Percentiles rank a stretch among this genome's conserved stretches.
These are phyloP conservation scores for Fusarium brevicatenulatum DNA, from an alignment of 2,329 filamentous ascomycete genomes.

Conservation along the genomic window DNA sequence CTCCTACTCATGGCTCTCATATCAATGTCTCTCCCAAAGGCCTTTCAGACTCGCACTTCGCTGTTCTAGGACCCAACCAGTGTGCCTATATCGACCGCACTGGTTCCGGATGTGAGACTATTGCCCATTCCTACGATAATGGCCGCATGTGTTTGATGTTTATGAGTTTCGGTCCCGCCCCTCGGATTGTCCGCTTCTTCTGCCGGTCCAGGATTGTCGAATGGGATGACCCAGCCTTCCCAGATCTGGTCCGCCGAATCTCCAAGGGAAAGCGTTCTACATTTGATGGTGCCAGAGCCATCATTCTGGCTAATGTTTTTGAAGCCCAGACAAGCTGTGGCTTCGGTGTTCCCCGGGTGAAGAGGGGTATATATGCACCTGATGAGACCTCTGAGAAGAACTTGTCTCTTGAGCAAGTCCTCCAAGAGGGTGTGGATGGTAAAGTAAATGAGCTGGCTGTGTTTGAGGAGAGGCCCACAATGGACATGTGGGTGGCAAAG, in stretches of 20 bases:
- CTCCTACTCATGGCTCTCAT: slow-evolving; percentile 73
- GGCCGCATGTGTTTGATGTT: slow-evolving; percentile 80
- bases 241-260: slow-evolving; percentile 57
- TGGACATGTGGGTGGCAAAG: slow-evolving; percentile 62
- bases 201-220: slow-evolving; percentile 69
- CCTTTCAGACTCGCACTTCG: slow-evolving; percentile 69
- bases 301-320: slow-evolving; percentile 70
- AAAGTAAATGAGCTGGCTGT: slow-evolving; percentile 52
- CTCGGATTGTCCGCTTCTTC: slow-evolving; percentile 73
- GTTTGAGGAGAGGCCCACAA: slow-evolving; percentile 65
- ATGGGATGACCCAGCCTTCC: slow-evolving; percentile 63
- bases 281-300: slow-evolving; percentile 64
- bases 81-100: slow-evolving; percentile 79
- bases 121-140: slow-evolving; percentile 80
- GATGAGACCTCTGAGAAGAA: slow-evolving; percentile 34
- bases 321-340: slow-evolving; percentile 75
- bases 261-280: slow-evolving; percentile 49
- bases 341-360: slow-evolving; percentile 68
- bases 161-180: slow-evolving; percentile 68
- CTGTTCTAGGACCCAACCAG: slow-evolving; percentile 66
- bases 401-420: slow-evolving; percentile 37
- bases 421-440: slow-evolving; percentile 39
- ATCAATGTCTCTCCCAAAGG: slow-evolving; percentile 84
- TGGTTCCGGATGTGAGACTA: slow-evolving; percentile 80
- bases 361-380: slow-evolving; percentile 51